Evolutionary conservation across 2,329 filamentous ascomycete genomes (phyloP).

Genomic region (Fusarium sp.): DNA sequence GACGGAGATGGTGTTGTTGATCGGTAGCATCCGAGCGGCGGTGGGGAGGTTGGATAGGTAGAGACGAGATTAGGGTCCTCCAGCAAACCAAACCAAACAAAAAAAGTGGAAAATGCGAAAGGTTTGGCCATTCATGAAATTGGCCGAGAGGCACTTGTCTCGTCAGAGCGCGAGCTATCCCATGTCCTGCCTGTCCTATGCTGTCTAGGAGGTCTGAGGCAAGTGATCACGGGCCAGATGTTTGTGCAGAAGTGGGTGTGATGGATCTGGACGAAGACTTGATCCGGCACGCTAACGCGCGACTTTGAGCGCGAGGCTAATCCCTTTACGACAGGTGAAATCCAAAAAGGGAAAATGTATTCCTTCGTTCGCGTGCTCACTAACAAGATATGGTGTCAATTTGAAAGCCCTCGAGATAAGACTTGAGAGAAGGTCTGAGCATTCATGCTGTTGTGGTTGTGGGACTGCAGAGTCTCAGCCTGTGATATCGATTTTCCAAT

Average conservation of each 20-base stretch:
- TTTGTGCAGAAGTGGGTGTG: slow-evolving; percentile 6
- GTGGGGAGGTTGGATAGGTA: not conserved
- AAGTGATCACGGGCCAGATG: slow-evolving; percentile 21
- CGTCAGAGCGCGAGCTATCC: slow-evolving; percentile 2
- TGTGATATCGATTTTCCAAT: not conserved
- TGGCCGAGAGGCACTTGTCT: slow-evolving; percentile 2
- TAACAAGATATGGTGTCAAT: not conserved
- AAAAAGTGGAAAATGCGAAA: slow-evolving; percentile 19
- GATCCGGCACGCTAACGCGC: not conserved
- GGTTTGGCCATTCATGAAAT: not conserved
- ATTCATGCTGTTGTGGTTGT: not conserved
- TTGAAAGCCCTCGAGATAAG: not conserved
- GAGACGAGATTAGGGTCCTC: slow-evolving; percentile 10
- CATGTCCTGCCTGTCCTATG: not conserved
- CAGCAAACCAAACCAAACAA: not conserved
- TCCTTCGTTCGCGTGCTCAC: not conserved
- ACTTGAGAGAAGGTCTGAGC: not conserved
- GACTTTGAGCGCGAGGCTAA: not conserved
- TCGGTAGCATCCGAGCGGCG: slow-evolving; percentile 38
- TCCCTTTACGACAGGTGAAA: not conserved
- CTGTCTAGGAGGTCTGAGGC: slow-evolving; percentile 7
- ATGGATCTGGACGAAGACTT: not conserved
- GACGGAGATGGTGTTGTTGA: slow-evolving; percentile 27
- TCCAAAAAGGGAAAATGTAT: not conserved
- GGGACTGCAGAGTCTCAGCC: not conserved